phyloP scores from a whole-genome alignment of 1,284 basidiomycete species.

The Microbotryum violaceum region DNA sequence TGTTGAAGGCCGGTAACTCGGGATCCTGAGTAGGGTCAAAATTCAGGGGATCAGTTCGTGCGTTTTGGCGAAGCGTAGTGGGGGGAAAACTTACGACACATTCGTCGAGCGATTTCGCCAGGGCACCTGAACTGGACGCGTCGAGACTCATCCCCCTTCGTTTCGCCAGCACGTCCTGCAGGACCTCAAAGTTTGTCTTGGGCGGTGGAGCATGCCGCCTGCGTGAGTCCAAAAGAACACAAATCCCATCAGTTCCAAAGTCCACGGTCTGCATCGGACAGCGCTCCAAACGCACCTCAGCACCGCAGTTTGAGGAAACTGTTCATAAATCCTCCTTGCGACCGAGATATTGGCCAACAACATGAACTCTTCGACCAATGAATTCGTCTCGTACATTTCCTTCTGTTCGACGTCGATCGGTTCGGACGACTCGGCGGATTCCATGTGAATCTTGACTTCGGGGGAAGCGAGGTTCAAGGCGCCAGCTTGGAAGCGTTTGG shows the following conservation, averaged over 20 bases:
- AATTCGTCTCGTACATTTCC: constrained; percentile 86
- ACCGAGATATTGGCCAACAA: constrained; percentile 94
- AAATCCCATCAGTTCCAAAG: background rate
- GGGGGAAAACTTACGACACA: constrained; percentile 59
- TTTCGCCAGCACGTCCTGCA: constrained; percentile 87
- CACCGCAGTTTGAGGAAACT: constrained; percentile 92
- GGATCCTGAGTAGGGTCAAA: constrained; percentile 54
- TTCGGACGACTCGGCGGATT: constrained; percentile 83
- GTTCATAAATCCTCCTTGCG: constrained; percentile 82
- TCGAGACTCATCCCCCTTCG: constrained; percentile 78
- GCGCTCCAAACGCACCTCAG: constrained; percentile 54
- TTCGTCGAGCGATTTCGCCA: constrained; percentile 82
- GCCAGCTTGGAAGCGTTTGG: constrained; percentile 80
- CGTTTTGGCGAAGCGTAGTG: background rate
- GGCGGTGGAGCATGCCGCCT: constrained; percentile 93
- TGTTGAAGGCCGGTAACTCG: constrained; percentile 82
- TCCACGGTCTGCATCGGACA: background rate
- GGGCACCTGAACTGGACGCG: constrained; percentile 80
- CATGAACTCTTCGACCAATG: constrained; percentile 98
- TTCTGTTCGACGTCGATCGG: constrained; percentile 98
- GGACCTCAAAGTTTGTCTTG: constrained; percentile 85
- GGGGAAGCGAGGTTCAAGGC: constrained; percentile 95
- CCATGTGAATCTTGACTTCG: constrained; percentile 90
- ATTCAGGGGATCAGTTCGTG: constrained; percentile 1
- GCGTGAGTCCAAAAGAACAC: background rate